phyloP scores from a whole-genome alignment of 495 filamentous ascomycete species.

The Glutinoglossum americanum region DNA sequence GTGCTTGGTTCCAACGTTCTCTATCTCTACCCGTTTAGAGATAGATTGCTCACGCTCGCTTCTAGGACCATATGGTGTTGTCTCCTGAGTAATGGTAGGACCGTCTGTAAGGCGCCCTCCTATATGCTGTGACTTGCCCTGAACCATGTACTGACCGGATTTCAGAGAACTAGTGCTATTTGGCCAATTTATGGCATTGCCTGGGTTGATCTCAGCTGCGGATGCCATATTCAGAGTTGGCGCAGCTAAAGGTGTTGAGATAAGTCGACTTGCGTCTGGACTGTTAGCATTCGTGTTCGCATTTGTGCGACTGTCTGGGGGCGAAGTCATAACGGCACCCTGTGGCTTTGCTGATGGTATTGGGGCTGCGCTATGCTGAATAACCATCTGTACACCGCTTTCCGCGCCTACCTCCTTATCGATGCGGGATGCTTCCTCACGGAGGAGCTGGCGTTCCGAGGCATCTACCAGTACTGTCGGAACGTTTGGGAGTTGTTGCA shows the following conservation, averaged over 20 bases:
- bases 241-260: background rate
- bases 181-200: background rate
- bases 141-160: background rate
- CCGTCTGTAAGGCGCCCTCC: background rate
- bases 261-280: background rate
- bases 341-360: background rate
- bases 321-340: background rate
- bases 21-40: background rate
- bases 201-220: background rate
- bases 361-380: background rate
- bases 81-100: background rate
- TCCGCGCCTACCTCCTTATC: constrained; percentile 8
- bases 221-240: background rate
- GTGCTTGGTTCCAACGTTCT: background rate
- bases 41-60: background rate
- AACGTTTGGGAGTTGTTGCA: background rate
- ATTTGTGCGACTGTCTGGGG: background rate
- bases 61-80: background rate
- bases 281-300: background rate
- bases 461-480: background rate
- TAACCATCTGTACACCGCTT: background rate
- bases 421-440: constrained; percentile 7
- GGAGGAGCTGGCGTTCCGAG: background rate
- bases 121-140: background rate
- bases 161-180: background rate